phyloP scores from a whole-genome alignment of 176 grass and related monocot genomes.

The Oryza meyeriana region DNA sequence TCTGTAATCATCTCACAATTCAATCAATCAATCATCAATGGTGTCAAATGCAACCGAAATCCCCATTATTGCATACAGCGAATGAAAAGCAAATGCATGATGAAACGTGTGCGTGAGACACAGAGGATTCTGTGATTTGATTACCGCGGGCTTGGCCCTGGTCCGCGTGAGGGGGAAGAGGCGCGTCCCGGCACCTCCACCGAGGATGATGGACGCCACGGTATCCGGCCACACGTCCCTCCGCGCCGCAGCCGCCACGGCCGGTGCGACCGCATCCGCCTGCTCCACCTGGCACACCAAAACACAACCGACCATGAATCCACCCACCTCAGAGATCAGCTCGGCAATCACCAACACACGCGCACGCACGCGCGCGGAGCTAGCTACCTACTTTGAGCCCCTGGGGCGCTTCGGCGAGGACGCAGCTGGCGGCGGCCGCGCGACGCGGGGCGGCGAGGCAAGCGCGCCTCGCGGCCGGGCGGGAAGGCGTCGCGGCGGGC shows the following conservation, averaged over 20 bases:
- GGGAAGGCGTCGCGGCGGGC: neutral
- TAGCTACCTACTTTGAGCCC: slow-evolving; percentile 17
- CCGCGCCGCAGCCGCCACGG: slow-evolving; percentile 14
- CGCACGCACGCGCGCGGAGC: neutral
- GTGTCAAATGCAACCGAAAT: neutral
- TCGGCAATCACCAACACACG: neutral
- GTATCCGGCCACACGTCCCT: slow-evolving; percentile 50
- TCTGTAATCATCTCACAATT: neutral
- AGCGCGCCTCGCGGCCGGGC: too few species aligned
- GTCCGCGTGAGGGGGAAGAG: slow-evolving; percentile 82
- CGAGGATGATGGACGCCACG: slow-evolving; percentile 77
- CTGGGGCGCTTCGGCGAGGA: slow-evolving; percentile 11
- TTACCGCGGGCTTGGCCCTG: slow-evolving; percentile 88
- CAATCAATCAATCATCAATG: neutral
- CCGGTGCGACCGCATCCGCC: slow-evolving; percentile 10
- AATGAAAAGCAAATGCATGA: neutral
- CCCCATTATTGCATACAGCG: neutral
- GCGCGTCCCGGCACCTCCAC: slow-evolving; percentile 73
- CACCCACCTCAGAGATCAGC: neutral
- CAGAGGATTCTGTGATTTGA: neutral
- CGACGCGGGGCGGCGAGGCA: neutral
- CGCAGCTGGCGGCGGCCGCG: slow-evolving; percentile 18
- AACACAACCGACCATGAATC: neutral
- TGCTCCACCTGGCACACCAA: slow-evolving; percentile 11
- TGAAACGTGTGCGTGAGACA: neutral